phyloP scores from a whole-genome alignment of 2,329 filamentous ascomycete genomes.

The Exophiala spinifera region DNA sequence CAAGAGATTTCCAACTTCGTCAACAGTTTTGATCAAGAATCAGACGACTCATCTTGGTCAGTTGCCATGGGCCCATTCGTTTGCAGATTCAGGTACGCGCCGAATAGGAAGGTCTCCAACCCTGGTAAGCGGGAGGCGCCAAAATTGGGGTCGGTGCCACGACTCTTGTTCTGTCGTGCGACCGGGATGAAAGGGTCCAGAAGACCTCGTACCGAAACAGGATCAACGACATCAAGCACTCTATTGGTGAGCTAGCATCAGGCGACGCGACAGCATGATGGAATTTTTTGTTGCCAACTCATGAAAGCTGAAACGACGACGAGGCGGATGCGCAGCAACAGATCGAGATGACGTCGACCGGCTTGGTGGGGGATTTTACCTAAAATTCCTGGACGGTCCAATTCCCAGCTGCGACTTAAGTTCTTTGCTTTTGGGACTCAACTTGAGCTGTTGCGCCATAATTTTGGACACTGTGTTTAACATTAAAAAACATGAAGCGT shows the following conservation, averaged over 20 bases:
- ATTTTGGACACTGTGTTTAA: neutral
- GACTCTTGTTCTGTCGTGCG: neutral
- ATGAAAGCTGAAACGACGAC: slow-evolving; percentile 1
- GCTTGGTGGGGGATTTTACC: neutral
- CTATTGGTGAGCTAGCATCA: slow-evolving; percentile 13
- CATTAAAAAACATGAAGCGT: slow-evolving; percentile 9
- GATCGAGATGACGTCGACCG: slow-evolving; percentile 1
- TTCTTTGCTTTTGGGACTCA: neutral
- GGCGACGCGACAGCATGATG: slow-evolving; percentile 14
- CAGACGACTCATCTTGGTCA: slow-evolving; percentile 16
- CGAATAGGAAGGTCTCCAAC: slow-evolving; percentile 4
- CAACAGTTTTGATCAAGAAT: slow-evolving; percentile 13
- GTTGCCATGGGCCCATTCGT: neutral
- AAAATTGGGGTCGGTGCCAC: slow-evolving; percentile 18
- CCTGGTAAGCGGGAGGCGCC: slow-evolving; percentile 5
- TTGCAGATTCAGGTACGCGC: slow-evolving; percentile 11
- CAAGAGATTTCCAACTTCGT: neutral
- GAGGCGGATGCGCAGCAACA: neutral
- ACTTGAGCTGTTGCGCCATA: neutral
- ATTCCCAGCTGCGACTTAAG: neutral
- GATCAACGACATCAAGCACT: neutral
- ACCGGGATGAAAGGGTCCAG: neutral
- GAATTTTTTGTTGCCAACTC: slow-evolving; percentile 5
- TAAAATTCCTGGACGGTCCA: neutral
- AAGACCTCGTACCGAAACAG: slow-evolving; percentile 3